phyloP scores from a whole-genome alignment of 1,284 basidiomycete species.

The Moesziomyces aphidis region DNA sequence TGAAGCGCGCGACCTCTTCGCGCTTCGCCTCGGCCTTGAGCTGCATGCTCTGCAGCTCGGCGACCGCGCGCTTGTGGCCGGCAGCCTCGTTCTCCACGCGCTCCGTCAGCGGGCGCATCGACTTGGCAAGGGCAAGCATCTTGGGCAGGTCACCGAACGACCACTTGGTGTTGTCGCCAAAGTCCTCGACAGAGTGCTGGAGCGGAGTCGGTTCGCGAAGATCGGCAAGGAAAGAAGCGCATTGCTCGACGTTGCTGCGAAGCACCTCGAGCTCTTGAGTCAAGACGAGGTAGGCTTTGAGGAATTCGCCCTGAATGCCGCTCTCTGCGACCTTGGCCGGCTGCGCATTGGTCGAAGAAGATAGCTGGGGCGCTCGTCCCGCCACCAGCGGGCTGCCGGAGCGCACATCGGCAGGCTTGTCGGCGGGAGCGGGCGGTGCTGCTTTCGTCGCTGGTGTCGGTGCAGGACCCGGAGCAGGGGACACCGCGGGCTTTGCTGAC shows the following conservation, averaged over 20 bases:
- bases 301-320: slow-evolving; percentile 60
- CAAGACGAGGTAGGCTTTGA: slow-evolving; percentile 67
- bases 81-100: slow-evolving; percentile 29
- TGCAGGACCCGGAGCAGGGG: neutral
- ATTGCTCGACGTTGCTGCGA: slow-evolving; percentile 31
- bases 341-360: slow-evolving; percentile 18
- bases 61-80: slow-evolving; percentile 65
- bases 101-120: slow-evolving; percentile 27
- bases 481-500: slow-evolving; percentile 8
- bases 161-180: slow-evolving; percentile 62
- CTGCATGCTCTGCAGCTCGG: slow-evolving; percentile 70
- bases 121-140: slow-evolving; percentile 56
- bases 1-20: slow-evolving; percentile 72
- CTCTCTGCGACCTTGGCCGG: slow-evolving; percentile 54
- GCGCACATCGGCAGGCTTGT: slow-evolving; percentile 3
- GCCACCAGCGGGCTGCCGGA: slow-evolving; percentile 16
- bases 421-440: slow-evolving; percentile 2
- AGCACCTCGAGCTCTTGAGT: slow-evolving; percentile 66
- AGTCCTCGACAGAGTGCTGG: slow-evolving; percentile 45
- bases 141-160: slow-evolving; percentile 67
- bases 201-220: slow-evolving; percentile 51
- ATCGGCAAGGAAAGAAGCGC: slow-evolving; percentile 64
- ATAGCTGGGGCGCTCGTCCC: slow-evolving; percentile 32
- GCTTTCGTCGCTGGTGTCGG: slow-evolving; percentile 5
- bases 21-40: slow-evolving; percentile 70